Evolutionary conservation across 164 flowering plant species (phyloP).

Genomic region (Aristolochia californica): DNA sequence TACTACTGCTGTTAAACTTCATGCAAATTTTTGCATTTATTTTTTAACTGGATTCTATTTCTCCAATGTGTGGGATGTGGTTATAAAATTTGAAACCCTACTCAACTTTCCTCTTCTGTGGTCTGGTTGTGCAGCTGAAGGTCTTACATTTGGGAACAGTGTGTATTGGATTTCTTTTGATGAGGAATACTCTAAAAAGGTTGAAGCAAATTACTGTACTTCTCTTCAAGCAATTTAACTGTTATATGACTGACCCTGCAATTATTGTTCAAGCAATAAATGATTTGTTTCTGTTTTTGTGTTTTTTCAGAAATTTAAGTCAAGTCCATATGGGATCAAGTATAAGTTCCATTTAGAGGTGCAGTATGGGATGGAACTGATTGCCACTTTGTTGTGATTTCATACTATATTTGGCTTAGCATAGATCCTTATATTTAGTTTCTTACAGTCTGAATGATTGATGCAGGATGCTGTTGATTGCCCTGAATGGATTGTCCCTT

Average conservation of each 20-base stretch:
- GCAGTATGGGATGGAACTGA: constrained; percentile 4
- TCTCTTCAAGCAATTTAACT: too few species aligned
- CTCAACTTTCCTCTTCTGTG: background rate
- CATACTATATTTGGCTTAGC: too few species aligned
- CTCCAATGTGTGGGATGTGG: too few species aligned
- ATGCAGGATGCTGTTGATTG: constrained; percentile 98
- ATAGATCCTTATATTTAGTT: background rate
- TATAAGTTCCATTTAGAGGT: constrained; percentile 96
- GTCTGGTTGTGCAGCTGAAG: constrained; percentile 54
- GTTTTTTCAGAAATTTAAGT: constrained; percentile 59
- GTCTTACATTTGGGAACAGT: constrained; percentile 70
- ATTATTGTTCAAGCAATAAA: too few species aligned
- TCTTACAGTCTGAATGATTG: background rate
- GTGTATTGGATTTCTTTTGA: constrained; percentile 88
- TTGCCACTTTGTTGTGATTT: background rate
- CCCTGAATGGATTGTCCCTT: constrained; percentile 98
- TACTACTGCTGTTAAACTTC: too few species aligned
- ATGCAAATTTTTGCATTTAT: too few species aligned
- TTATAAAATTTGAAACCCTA: too few species aligned
- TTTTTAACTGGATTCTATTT: too few species aligned
- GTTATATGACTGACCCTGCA: too few species aligned
- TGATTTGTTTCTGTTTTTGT: background rate
- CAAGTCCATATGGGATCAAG: constrained; percentile 82
- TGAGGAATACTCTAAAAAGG: constrained; percentile 74
- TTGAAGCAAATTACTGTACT: constrained; percentile 5